Conservation (phyloP, 768 basidiomycete genomes). For the Leccinum disarticulatum region DNA sequence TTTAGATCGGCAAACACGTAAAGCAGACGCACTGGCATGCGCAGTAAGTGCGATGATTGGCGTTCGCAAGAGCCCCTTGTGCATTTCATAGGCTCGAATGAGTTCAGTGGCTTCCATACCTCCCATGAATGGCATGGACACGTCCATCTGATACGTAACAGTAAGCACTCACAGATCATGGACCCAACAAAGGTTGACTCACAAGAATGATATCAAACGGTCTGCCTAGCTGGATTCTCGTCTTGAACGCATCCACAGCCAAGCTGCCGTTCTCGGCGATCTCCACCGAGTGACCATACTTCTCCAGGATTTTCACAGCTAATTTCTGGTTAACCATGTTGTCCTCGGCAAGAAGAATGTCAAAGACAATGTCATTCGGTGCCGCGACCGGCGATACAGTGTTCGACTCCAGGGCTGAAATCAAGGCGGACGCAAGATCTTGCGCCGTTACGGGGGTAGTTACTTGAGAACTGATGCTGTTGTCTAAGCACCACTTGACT, state of each 20-base stretch:
- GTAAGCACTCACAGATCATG: constrained; percentile 1
- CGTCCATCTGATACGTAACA: constrained; percentile 75
- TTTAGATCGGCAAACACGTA: neutral
- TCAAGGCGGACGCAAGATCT: constrained; percentile 88
- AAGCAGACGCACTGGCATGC: constrained; percentile 77
- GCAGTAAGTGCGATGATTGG: constrained; percentile 98
- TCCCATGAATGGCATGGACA: constrained; percentile 98
- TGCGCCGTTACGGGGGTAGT: constrained; percentile 87
- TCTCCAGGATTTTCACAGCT: constrained; percentile 94
- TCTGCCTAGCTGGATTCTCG: constrained; percentile 61
- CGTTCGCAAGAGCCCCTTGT: constrained; percentile 64
- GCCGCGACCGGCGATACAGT: constrained; percentile 86
- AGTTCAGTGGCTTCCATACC: constrained; percentile 97
- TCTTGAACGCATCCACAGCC: constrained; percentile 90
- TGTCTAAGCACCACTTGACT: constrained; percentile 97
- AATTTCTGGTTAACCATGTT: constrained; percentile 95
- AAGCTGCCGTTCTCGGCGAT: constrained; percentile 97
- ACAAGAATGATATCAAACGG: constrained; percentile 94
- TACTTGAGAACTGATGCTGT: constrained; percentile 93
- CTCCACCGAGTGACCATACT: constrained; percentile 92
- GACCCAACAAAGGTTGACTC: constrained; percentile 30
- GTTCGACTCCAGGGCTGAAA: constrained; percentile 93
- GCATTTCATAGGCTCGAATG: constrained; percentile 81
- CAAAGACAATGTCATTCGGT: constrained; percentile 83
- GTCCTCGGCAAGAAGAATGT: constrained; percentile 95